Percentiles rank a stretch among this genome's conserved stretches.
phyloP scores from a whole-genome alignment of 2,329 filamentous ascomycete species.

The Tolypocladium nubicola region DNA sequence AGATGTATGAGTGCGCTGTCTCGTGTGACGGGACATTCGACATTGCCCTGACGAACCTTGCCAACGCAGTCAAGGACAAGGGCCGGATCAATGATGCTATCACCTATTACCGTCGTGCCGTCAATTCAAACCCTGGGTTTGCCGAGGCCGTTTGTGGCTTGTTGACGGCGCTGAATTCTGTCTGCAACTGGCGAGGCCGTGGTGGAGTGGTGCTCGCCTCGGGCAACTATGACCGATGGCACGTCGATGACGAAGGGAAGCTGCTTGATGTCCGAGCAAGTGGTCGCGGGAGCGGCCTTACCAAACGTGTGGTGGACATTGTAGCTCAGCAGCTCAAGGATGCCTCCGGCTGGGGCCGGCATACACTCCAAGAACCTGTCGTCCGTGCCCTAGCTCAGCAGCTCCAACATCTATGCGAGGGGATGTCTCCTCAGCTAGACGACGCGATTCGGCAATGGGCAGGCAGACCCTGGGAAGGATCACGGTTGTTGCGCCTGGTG shows the following conservation, averaged over 20 bases:
- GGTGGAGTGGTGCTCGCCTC: slow-evolving; percentile 71
- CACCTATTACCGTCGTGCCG: slow-evolving; percentile 79
- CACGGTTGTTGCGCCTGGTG: slow-evolving; percentile 69
- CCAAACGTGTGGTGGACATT: slow-evolving; percentile 82
- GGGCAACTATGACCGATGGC: slow-evolving; percentile 78
- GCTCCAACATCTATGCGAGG: slow-evolving; percentile 28
- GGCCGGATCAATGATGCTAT: slow-evolving; percentile 90
- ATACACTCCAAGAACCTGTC: slow-evolving; percentile 48
- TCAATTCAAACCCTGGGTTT: slow-evolving; percentile 87
- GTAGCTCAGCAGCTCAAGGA: slow-evolving; percentile 81
- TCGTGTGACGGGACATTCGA: slow-evolving; percentile 90
- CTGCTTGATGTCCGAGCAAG: slow-evolving; percentile 60
- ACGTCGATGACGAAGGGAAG: slow-evolving; percentile 78
- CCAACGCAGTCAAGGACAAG: slow-evolving; percentile 96
- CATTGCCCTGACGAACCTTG: slow-evolving; percentile 90
- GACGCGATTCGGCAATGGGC: slow-evolving; percentile 49
- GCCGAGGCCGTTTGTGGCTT: slow-evolving; percentile 94
- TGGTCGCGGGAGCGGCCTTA: slow-evolving; percentile 63
- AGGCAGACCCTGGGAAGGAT: slow-evolving; percentile 76
- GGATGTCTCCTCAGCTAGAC: slow-evolving; percentile 24
- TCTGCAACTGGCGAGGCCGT: slow-evolving; percentile 87
- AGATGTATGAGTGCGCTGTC: slow-evolving; percentile 95
- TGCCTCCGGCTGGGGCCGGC: slow-evolving; percentile 75
- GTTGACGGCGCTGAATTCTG: slow-evolving; percentile 89
- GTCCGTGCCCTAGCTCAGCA: slow-evolving; percentile 41